Base-by-base conservation (phyloP, 2,329 filamentous ascomycete species). In the Aspergillus tamarii region DNA sequence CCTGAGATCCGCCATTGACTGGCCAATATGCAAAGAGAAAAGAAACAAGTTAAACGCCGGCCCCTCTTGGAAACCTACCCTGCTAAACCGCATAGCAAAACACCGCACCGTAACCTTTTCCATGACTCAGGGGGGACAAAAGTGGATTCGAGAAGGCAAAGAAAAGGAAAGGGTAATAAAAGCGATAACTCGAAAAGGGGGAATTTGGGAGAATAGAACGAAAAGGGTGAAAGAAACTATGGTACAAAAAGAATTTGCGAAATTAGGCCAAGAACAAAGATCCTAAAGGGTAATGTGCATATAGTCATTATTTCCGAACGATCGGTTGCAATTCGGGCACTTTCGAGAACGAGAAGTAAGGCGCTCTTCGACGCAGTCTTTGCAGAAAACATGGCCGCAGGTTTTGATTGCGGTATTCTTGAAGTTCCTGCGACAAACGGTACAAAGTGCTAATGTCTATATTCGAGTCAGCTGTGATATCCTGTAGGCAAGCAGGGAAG, bases 301-400 rank as follows among this genome's bases (percentile, higher is more conserved):
- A 66, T 93, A 88, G 76, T 99, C 95, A 78, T 91, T 91, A 76
- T 88, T 91, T 73, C 96, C 94, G 76, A 99, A 99, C 4, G 92
- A 89, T 79, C 91, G 91, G 72, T 91, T 93, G 83, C 96, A 99
- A 71, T 92, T 94, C 3, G 95, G 95, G 74, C 95, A 99, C 78
- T 98, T 98, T 69, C 95, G 88, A 81, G 94, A 94, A 41, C 95
- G 91, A 73, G 95, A 96, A 53, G 88, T 88, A 66, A 97, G 89
- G 62, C 95, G 89, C 73, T 96, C 91, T 68, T 97, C 92, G 28
- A 98, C 91, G 76, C 95, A 99, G 55, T 89, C 86, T 74, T 90
- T 89, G 85, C 95, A 99, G 78, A 98, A 97, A 56, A 96, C 87
- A 78, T 99, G 95, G 1, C 95, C 95, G 77, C 95, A 99, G 0